Evolutionary conservation across 2,329 filamentous ascomycete species (phyloP).

Genomic region (Emericellopsis atlantica): DNA sequence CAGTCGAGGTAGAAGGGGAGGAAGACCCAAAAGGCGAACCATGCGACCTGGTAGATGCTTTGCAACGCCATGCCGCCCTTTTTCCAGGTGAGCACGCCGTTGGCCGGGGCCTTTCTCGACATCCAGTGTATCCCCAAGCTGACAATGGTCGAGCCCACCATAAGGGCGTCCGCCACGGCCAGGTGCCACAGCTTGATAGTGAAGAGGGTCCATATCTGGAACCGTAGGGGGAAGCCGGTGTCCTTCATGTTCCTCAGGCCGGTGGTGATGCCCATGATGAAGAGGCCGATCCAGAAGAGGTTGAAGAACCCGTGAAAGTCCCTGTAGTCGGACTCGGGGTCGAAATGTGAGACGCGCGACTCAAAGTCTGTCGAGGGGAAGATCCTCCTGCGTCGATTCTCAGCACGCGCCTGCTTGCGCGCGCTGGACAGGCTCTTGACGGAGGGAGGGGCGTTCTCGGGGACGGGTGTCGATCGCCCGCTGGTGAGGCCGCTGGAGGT

Average conservation of each 20-base stretch:
- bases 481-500: conserved; percentile 38
- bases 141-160: conserved; percentile 66
- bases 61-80: conserved; percentile 70
- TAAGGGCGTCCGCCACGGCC: conserved; percentile 68
- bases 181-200: conserved; percentile 83
- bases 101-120: conserved; percentile 40
- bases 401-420: conserved; percentile 69
- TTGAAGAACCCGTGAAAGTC: conserved; percentile 98
- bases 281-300: conserved; percentile 92
- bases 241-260: conserved; percentile 89
- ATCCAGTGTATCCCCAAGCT: conserved; percentile 62
- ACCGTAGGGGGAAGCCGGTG: conserved; percentile 73
- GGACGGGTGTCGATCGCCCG: conserved; percentile 71
- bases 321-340: conserved; percentile 79
- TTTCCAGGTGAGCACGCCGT: conserved; percentile 55
- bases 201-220: conserved; percentile 80
- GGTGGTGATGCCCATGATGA: conserved; percentile 94
- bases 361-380: conserved; percentile 92
- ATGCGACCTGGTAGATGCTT: conserved; percentile 65
- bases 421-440: conserved; percentile 75
- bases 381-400: conserved; percentile 61
- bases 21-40: conserved; percentile 73
- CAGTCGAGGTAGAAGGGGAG: conserved; percentile 78
- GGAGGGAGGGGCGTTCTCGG: conserved; percentile 86
- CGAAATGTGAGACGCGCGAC: conserved; percentile 87